A percentile compares a stretch with the other conserved stretches of the same genome.
phyloP scores from a whole-genome alignment of 1,139 yeast genomes.

The Geotrichum macrosporum region DNA sequence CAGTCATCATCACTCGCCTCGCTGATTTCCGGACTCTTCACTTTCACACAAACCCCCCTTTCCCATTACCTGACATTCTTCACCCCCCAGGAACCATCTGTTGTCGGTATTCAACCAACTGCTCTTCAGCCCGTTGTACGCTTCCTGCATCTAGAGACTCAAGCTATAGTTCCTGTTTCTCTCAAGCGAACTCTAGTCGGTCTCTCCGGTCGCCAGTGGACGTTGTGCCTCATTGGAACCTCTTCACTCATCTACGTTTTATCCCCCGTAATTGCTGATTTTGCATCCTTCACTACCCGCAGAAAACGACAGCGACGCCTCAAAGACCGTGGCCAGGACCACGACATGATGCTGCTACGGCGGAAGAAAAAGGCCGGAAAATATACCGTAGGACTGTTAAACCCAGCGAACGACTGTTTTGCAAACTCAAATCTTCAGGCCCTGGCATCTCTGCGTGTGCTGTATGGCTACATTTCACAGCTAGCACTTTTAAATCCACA shows the following conservation, averaged over 20 bases:
- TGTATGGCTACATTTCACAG: conserved; percentile 52
- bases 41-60: not conserved
- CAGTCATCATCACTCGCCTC: not conserved
- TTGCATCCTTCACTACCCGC: not conserved
- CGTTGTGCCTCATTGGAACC: not conserved
- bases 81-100: not conserved
- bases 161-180: not conserved
- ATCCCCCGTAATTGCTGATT: not conserved
- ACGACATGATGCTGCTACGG: conserved; percentile 17
- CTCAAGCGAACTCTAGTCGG: not conserved
- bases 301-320: not conserved
- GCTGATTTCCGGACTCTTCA: conserved; percentile 1
- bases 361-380: conserved; percentile 55
- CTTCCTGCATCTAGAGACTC: not conserved
- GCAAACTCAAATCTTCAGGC: conserved; percentile 92
- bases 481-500: conserved; percentile 37
- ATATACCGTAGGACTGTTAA: conserved; percentile 75
- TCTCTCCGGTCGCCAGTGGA: not conserved
- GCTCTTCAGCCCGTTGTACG: not conserved
- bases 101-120: not conserved
- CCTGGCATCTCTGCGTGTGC: conserved; percentile 60
- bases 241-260: not conserved
- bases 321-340: not conserved
- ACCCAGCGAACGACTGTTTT: conserved; percentile 83
- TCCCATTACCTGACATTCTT: not conserved